Percentiles rank a stretch among this genome's conserved stretches.
Conservation (phyloP, 768 basidiomycete genomes). For the Pholiota conissans region DNA sequence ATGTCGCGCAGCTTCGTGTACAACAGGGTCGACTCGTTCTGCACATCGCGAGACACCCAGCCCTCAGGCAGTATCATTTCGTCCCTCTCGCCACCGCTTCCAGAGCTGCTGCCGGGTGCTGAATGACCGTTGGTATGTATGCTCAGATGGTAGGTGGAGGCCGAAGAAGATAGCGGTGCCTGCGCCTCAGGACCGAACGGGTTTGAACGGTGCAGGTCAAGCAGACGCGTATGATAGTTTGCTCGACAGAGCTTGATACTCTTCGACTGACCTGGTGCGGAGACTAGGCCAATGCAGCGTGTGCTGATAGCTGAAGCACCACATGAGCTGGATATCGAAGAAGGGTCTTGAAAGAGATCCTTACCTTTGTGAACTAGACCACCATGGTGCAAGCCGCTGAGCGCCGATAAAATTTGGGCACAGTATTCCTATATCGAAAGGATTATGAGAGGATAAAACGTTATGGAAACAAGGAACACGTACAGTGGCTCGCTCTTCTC, state of each 20-base stretch:
- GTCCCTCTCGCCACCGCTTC: constrained; percentile 23
- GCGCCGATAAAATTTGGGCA: constrained; percentile 65
- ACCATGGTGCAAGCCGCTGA: constrained; percentile 64
- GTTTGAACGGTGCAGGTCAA: constrained; percentile 85
- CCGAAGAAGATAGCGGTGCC: not conserved
- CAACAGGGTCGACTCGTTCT: constrained; percentile 70
- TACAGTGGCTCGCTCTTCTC: constrained; percentile 70
- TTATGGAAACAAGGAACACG: constrained; percentile 24
- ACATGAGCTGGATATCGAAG: not conserved
- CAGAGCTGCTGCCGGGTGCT: not conserved
- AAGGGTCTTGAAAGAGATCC: constrained; percentile 1
- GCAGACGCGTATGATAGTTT: constrained; percentile 67
- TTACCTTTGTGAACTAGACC: constrained; percentile 73
- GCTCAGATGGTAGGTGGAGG: not conserved
- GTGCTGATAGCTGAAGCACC: constrained; percentile 49
- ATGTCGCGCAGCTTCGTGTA: constrained; percentile 83
- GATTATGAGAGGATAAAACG: not conserved
- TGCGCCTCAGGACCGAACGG: constrained; percentile 53
- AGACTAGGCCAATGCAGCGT: constrained; percentile 60
- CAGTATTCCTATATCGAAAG: constrained; percentile 61
- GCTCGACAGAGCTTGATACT: constrained; percentile 74
- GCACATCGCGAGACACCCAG: constrained; percentile 78
- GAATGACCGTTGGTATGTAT: not conserved
- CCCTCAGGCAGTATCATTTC: constrained; percentile 9
- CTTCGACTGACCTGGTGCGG: constrained; percentile 53